Evolutionary conservation across 305 asterid genomes (phyloP).

Genomic region (Petunia hybrid): DNA sequence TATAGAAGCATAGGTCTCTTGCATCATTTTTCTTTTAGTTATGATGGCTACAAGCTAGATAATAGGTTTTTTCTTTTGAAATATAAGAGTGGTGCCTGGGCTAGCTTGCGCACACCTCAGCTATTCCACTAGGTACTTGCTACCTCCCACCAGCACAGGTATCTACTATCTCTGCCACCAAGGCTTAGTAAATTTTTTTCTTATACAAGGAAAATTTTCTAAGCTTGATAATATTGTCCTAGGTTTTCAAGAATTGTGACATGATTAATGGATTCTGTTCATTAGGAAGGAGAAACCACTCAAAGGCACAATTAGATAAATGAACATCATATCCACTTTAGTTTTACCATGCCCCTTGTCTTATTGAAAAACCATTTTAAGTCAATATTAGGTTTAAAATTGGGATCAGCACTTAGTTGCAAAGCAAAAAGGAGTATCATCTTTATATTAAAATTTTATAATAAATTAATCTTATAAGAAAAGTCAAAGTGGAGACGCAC

Average conservation of each 20-base stretch:
- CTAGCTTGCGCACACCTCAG: too few species aligned
- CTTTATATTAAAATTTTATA: not conserved
- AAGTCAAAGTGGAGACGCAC: not conserved
- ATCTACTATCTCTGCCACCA: too few species aligned
- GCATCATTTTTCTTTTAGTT: not conserved
- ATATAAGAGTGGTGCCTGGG: too few species aligned
- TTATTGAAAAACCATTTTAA: not conserved
- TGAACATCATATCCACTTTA: not conserved
- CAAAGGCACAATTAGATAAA: constrained; percentile 23
- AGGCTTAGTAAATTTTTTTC: too few species aligned
- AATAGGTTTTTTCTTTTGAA: too few species aligned
- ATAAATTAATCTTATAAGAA: not conserved
- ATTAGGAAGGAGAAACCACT: constrained; percentile 16
- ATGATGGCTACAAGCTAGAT: not conserved
- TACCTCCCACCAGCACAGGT: too few species aligned
- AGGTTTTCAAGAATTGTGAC: not conserved
- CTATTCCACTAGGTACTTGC: too few species aligned
- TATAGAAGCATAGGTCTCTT: not conserved
- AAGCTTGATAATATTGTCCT: not conserved
- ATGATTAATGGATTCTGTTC: not conserved
- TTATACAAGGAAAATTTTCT: too few species aligned
- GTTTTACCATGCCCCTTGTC: constrained; percentile 26
- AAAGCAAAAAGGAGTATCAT: not conserved
- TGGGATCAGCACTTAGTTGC: not conserved
- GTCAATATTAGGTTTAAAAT: constrained; percentile 11